A percentile compares a stretch with the other conserved stretches of the same genome.
phyloP scores from a whole-genome alignment of 225 moss, liverwort and hornwort genomes.

The Anthoceros angustus region DNA sequence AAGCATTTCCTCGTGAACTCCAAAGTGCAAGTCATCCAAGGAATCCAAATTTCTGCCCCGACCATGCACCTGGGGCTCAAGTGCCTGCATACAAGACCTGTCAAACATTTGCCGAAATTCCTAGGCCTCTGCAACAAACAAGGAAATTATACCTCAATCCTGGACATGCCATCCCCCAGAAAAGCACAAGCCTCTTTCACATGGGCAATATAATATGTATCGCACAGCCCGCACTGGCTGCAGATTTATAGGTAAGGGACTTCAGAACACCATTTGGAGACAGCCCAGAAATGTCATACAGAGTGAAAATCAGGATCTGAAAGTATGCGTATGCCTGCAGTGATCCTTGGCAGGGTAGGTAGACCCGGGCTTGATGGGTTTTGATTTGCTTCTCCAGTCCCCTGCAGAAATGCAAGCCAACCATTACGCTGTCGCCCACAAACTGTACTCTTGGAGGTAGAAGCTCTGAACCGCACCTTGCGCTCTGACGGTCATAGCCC shows the following conservation, averaged over 20 bases:
- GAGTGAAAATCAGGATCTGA: background rate
- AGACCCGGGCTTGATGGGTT: slow-evolving; percentile 75
- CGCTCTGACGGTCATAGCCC: too few species aligned
- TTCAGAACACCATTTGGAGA: background rate
- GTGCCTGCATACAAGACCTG: slow-evolving; percentile 17
- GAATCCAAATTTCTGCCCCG: slow-evolving; percentile 67
- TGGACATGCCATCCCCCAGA: slow-evolving; percentile 86
- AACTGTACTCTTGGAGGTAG: too few species aligned
- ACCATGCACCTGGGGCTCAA: slow-evolving; percentile 86
- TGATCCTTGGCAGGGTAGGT: slow-evolving; percentile 83
- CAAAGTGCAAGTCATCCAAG: slow-evolving; percentile 85
- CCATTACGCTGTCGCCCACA: too few species aligned
- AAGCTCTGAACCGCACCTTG: too few species aligned
- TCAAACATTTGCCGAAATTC: background rate
- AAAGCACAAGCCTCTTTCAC: slow-evolving; percentile 88
- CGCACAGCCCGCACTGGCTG: slow-evolving; percentile 97
- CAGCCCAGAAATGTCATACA: background rate
- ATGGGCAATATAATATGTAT: slow-evolving; percentile 89
- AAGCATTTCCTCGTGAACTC: slow-evolving; percentile 91
- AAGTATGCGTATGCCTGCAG: slow-evolving; percentile 36
- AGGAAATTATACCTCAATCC: slow-evolving; percentile 52
- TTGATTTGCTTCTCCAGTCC: slow-evolving; percentile 60
- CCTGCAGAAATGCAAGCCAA: background rate
- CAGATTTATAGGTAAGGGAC: slow-evolving; percentile 8
- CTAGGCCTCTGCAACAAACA: background rate